Base-by-base conservation (phyloP, 2,329 filamentous ascomycete species). In the Fusarium sp. region DNA sequence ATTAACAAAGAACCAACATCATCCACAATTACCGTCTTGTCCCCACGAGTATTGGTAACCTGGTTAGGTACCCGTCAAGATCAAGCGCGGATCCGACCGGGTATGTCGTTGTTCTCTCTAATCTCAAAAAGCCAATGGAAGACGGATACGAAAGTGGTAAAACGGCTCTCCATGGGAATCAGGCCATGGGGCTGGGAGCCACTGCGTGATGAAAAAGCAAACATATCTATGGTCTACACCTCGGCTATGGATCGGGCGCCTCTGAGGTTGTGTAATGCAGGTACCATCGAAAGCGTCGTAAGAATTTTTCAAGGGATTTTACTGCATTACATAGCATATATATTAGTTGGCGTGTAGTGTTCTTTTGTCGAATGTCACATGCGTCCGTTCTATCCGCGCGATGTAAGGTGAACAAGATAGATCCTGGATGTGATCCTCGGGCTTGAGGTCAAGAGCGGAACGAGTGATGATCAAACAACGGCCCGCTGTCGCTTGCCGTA, bases 161-260 rank as follows among this genome's bases (percentile, higher is more conserved):
- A 20, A 22, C 33, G 28, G 36, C 36, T 34, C 36, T 45, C 22
- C 48, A 43, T 9, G 42, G 51, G 26, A 34, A 70, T 72, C 70
- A 72, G 63, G 38, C 55, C 66, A 72, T 70, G 28, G 31, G 57
- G 46, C 52, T 58, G 50, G 38, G 38, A 64, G 66, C 63, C 66
- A 68, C 66, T 38, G 50, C 63, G 33, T 58, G 63, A 67, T 58
- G 18, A 68, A 72, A 72, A 72, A 72, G 70, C 69, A 72, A 72
- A 11, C 18, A 58, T 34, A 15, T 43, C 24, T 44, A 48, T 51
- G 26, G 39, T 39, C 36, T 26, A 45, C 57, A 36, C 24, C 45
- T 50, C 51, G 22, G 57, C 38, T 56, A 46, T 28, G 34, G 3
- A 40, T 13, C n/a, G 20, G 10, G 13, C 28, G 18, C 8, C 26